Conservation (phyloP, 179 eudicot species). For the Heliamphora pulchella region DNA sequence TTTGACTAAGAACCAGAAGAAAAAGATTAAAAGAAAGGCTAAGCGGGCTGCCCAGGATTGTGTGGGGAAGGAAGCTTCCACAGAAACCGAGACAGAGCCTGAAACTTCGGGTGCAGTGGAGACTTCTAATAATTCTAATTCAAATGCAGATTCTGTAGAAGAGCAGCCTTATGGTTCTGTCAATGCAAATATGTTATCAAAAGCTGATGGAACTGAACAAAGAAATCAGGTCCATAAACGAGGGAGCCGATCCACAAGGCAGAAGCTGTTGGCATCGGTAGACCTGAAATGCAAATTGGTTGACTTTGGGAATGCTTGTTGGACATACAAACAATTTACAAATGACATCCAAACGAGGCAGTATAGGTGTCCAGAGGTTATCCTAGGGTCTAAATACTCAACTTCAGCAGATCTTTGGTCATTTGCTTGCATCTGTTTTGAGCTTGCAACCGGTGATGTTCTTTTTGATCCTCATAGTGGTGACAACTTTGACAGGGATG, state of each 20-base stretch:
- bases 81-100: conserved; percentile 45
- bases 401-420: conserved; percentile 93
- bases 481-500: conserved; percentile 84
- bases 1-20: conserved; percentile 80
- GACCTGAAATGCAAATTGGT: conserved; percentile 81
- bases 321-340: conserved; percentile 92
- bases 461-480: conserved; percentile 93
- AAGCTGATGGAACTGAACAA: conserved; percentile 23
- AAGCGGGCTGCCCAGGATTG: conserved; percentile 64
- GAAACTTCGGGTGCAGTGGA: conserved; percentile 38
- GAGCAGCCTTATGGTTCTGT: conserved; percentile 21
- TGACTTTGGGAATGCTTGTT: conserved; percentile 93
- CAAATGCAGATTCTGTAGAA: conserved; percentile 30
- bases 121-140: conserved; percentile 23
- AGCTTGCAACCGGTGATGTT: conserved; percentile 93
- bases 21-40: conserved; percentile 68
- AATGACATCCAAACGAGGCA: conserved; percentile 91
- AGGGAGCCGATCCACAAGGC: conserved; percentile 59
- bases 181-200: conserved; percentile 6
- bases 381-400: conserved; percentile 84
- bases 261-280: conserved; percentile 65
- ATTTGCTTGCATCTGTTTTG: conserved; percentile 96
- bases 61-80: conserved; percentile 42
- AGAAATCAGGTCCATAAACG: conserved; percentile 44
- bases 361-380: conserved; percentile 88